A percentile compares a stretch with the other conserved stretches of the same genome.
phyloP scores from a whole-genome alignment of 345 rosid species.

The Litchi chinensis region DNA sequence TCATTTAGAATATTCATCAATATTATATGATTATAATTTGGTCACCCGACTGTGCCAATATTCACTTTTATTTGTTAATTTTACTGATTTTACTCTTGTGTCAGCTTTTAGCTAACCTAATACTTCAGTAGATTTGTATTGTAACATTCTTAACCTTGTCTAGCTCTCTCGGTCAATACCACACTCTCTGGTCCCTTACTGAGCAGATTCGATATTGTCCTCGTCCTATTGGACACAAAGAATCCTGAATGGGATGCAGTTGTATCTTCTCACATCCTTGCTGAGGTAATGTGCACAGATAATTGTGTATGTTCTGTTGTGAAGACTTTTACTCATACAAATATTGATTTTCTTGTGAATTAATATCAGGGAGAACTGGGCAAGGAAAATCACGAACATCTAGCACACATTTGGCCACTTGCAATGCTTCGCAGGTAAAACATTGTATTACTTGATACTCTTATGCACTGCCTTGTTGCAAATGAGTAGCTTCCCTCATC shows the following conservation, averaged over 20 bases:
- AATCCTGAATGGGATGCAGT: slow-evolving; percentile 99
- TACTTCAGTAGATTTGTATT: background rate
- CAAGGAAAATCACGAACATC: slow-evolving; percentile 44
- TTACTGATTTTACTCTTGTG: background rate
- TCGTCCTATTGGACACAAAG: slow-evolving; percentile 91
- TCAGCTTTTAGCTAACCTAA: background rate
- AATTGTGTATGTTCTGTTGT: slow-evolving; percentile 2
- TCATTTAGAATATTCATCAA: slow-evolving; percentile 12
- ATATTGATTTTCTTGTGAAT: slow-evolving; percentile 22
- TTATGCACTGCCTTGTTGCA: background rate
- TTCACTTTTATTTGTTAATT: background rate
- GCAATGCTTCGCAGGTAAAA: slow-evolving; percentile 77
- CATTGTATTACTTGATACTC: background rate
- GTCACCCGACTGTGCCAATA: slow-evolving; percentile 5
- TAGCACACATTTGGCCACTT: slow-evolving; percentile 65
- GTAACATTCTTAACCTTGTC: slow-evolving; percentile 51
- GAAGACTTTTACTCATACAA: slow-evolving; percentile 6
- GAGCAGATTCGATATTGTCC: slow-evolving; percentile 94
- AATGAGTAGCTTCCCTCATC: background rate
- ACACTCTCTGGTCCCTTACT: slow-evolving; percentile 92
- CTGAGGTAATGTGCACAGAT: slow-evolving; percentile 51
- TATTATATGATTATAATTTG: slow-evolving; percentile 11
- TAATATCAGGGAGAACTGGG: slow-evolving; percentile 50
- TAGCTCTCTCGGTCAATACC: slow-evolving; percentile 94
- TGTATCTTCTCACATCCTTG: slow-evolving; percentile 96